A percentile compares a stretch with the other conserved stretches of the same genome.
Conservation (phyloP, 768 basidiomycete species). For the Mycena albidolilacea region DNA sequence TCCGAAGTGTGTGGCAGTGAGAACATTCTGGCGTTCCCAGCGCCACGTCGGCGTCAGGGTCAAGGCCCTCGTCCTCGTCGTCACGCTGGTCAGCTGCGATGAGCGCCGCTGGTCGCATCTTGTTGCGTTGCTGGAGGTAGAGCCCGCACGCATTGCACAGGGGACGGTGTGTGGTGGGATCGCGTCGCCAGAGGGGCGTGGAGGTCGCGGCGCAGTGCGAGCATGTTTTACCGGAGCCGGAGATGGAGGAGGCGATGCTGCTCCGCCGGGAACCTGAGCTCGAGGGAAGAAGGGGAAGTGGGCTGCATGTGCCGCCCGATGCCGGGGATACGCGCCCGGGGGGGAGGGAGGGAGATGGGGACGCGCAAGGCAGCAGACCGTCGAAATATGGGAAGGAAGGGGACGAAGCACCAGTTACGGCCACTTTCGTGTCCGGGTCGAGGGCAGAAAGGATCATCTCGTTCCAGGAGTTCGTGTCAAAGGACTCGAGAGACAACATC, state of each 20-base stretch:
- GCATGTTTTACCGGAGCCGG: constrained; percentile 12
- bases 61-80: not conserved
- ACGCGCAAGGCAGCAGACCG: constrained; percentile 1
- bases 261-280: not conserved
- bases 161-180: constrained; percentile 19
- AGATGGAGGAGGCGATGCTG: not conserved
- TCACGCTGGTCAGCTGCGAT: constrained; percentile 25
- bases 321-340: constrained; percentile 3
- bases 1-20: constrained; percentile 24
- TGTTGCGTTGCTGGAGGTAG: constrained; percentile 31
- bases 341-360: constrained; percentile 11
- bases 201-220: constrained; percentile 25
- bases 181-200: constrained; percentile 34
- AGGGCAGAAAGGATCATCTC: constrained; percentile 21
- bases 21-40: constrained; percentile 23
- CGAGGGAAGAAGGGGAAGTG: not conserved
- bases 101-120: constrained; percentile 27
- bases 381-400: not conserved
- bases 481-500: not conserved
- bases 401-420: not conserved
- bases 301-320: not conserved
- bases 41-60: not conserved
- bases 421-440: not conserved
- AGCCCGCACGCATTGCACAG: constrained; percentile 30
- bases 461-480: constrained; percentile 18